Evolutionary conservation across 1,284 basidiomycete species (phyloP), one percentile per base, ranked within the genome.

Genomic region (Dichomitus squalens): DNA sequence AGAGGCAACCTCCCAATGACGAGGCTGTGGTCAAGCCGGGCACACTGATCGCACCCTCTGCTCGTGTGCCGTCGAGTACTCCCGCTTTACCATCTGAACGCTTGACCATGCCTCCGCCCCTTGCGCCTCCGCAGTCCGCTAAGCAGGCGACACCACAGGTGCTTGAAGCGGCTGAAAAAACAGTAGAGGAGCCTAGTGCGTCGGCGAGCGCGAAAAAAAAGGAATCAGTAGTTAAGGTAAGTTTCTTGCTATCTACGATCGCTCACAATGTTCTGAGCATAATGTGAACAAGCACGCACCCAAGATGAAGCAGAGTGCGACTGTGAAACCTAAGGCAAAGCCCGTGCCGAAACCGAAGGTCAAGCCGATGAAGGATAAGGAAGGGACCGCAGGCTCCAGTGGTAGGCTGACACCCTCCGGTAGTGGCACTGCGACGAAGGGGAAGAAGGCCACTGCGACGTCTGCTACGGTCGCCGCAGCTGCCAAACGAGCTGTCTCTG

Each of bases 61-160:
- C 36, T 7, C 35, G 20, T 25, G 52, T 40, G 7, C 34, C 52
- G n/a, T n/a, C 48, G 3, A 16, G 43, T n/a, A n/a, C 58, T 14
- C 47, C 54, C 25, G 35, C 39, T 14, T 35, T 54, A 3, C 49
- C 53, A 5, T 56, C 55, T 4, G 57, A 86, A 44, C 76, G 79
- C 21, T 79, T 73, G 3, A 85, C 84, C 1, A 85, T 85, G 80
- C 84, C 83, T 14, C 85, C 84, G 31, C 81, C 83, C 9, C 66
- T 78, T 20, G 71, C 75, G 3, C 74, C 70, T 36, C 52, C 62
- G 16, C 41, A 49, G 21, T 38, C 43, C n/a, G 49, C 55, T 11
- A 63, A 44, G 38, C 14, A 39, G 11, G 35, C 34, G n/a, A 34
- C 36, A 12, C 38, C 33, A 11, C 38, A 35, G 11, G 25, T 44